phyloP scores from a whole-genome alignment of 306 rosid species.

The Malus asiatica region DNA sequence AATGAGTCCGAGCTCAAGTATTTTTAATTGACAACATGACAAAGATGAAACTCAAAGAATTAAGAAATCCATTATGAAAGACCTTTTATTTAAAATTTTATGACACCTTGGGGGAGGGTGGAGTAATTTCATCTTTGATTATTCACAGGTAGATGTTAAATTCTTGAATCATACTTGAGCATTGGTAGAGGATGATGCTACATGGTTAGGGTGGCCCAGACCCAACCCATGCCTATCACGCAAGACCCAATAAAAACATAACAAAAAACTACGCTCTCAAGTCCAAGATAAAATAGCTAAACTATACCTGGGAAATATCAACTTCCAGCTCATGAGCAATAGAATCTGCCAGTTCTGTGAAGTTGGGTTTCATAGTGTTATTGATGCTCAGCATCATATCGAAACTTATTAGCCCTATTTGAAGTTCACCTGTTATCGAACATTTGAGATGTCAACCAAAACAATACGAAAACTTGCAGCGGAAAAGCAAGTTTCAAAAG shows the following conservation, averaged over 20 bases:
- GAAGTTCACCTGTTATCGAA: constrained; percentile 25
- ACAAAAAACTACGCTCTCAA: not conserved
- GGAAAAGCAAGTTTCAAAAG: not conserved
- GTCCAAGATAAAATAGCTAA: not conserved
- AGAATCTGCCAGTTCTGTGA: constrained; percentile 35
- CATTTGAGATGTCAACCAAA: constrained; percentile 1
- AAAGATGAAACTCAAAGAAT: not conserved
- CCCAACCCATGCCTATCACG: not conserved
- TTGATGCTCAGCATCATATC: constrained; percentile 37
- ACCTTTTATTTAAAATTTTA: not conserved
- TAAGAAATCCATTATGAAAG: not conserved
- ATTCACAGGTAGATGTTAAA: not conserved
- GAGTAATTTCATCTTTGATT: not conserved
- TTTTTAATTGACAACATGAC: not conserved
- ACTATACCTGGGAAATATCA: constrained; percentile 35
- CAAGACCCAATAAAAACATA: not conserved
- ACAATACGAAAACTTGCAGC: constrained; percentile 1
- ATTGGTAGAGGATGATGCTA: not conserved
- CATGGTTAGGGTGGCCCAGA: not conserved
- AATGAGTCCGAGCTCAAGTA: not conserved
- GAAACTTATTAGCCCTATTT: constrained; percentile 32
- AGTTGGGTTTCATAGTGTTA: constrained; percentile 26
- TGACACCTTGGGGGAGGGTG: not conserved
- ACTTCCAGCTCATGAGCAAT: constrained; percentile 37
- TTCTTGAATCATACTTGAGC: not conserved